Conservation (phyloP, 2,329 filamentous ascomycete genomes). For the Botrytis fragariae region DNA sequence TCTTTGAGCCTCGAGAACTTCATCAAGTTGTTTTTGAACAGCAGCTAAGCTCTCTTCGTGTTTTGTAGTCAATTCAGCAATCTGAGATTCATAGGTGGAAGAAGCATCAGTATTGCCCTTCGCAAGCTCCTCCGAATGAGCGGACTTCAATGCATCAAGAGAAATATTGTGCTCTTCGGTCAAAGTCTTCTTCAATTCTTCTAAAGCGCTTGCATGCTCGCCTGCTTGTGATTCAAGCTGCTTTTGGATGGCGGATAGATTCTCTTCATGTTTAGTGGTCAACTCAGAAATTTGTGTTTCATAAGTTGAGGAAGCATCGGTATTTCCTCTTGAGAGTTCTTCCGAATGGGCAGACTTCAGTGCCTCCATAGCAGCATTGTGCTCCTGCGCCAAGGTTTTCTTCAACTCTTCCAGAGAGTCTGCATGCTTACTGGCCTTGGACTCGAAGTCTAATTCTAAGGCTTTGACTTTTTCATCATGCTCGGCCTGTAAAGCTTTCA, state of each 20-base stretch:
- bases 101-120: constrained; percentile 46
- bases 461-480: constrained; percentile 15
- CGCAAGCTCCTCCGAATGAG: constrained; percentile 50
- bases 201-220: constrained; percentile 39
- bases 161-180: constrained; percentile 50
- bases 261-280: constrained; percentile 49
- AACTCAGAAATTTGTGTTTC: constrained; percentile 52
- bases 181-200: constrained; percentile 50
- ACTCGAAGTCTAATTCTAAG: constrained; percentile 7
- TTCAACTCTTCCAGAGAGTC: constrained; percentile 48
- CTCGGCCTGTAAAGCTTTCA: constrained; percentile 39
- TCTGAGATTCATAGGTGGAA: constrained; percentile 47
- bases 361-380: constrained; percentile 48
- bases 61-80: constrained; percentile 50
- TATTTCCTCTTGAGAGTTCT: constrained; percentile 48
- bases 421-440: constrained; percentile 22
- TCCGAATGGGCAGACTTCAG: constrained; percentile 52
- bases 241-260: constrained; percentile 51
- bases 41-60: constrained; percentile 50
- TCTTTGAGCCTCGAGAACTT: constrained; percentile 49
- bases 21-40: constrained; percentile 55
- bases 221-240: constrained; percentile 45
- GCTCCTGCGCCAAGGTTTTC: constrained; percentile 49
- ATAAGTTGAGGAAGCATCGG: constrained; percentile 45
- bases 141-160: constrained; percentile 51